Conservation (phyloP, 2,329 filamentous ascomycete genomes). For the Escovopsis sp. region DNA sequence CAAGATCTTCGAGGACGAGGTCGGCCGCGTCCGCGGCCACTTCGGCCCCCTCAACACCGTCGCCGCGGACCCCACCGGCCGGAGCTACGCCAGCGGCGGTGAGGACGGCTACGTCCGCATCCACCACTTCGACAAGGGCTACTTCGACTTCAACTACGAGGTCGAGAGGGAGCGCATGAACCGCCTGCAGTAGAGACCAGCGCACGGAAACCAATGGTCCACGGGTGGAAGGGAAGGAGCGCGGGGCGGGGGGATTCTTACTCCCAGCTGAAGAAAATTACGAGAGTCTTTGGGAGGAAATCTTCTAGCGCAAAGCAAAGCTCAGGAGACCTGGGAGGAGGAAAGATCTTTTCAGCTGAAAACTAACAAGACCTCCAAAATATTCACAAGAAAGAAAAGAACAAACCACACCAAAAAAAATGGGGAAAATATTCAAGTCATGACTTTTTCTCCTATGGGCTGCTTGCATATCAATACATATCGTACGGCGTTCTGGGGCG, state of each 20-base stretch:
- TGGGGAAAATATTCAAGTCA: constrained; percentile 6
- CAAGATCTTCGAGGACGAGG: constrained; percentile 98
- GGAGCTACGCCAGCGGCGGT: constrained; percentile 85
- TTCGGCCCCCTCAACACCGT: constrained; percentile 97
- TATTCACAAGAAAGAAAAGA: not conserved
- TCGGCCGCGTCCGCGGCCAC: constrained; percentile 90
- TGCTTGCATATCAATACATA: constrained; percentile 21
- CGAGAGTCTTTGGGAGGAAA: too few relatives aligned
- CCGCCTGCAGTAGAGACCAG: constrained; percentile 22
- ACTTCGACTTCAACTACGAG: constrained; percentile 98
- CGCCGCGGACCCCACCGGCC: constrained; percentile 80
- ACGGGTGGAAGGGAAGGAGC: too few relatives aligned
- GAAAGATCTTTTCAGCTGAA: too few relatives aligned
- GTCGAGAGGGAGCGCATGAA: constrained; percentile 72
- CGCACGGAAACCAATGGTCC: constrained; percentile 1
- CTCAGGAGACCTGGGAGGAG: too few relatives aligned
- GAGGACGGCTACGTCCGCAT: constrained; percentile 98
- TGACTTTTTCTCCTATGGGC: constrained; percentile 19
- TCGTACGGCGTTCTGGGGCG: constrained; percentile 25
- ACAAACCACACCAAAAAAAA: not conserved
- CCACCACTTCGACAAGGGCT: constrained; percentile 96
- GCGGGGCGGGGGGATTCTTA: too few relatives aligned
- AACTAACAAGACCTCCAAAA: too few relatives aligned
- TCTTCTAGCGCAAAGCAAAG: too few relatives aligned
- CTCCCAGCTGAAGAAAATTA: too few relatives aligned